These are phyloP conservation scores for Tremellales sp. DNA, from an alignment of 1,284 basidiomycete genomes.

Conservation along the genomic window DNA sequence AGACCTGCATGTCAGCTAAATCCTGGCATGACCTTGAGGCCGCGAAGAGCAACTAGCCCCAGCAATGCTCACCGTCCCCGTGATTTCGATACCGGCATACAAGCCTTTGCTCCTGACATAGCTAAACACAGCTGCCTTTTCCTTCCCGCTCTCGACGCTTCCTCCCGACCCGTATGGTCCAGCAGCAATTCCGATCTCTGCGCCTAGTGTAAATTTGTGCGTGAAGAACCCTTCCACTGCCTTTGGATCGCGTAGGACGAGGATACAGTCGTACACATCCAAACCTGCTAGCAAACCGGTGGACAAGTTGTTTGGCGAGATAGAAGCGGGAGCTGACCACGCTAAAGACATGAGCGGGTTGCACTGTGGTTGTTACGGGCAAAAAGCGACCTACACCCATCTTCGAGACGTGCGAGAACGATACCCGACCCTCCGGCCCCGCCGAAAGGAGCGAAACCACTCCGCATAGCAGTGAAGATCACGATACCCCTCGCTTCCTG, in stretches of 20 bases:
- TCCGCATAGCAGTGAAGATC: constrained; percentile 53
- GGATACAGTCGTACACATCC: constrained; percentile 51
- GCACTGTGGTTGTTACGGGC: background rate
- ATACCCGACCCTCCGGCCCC: constrained; percentile 54
- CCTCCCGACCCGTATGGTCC: constrained; percentile 54
- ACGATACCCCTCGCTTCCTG: constrained; percentile 49
- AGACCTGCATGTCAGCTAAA: constrained; percentile 38
- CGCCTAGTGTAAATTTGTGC: constrained; percentile 54
- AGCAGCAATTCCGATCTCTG: constrained; percentile 53
- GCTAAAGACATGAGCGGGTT: constrained; percentile 17
- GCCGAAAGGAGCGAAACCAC: constrained; percentile 54
- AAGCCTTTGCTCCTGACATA: constrained; percentile 49
- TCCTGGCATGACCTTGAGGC: too few relatives aligned
- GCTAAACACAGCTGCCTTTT: constrained; percentile 48
- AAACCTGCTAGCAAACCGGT: constrained; percentile 45
- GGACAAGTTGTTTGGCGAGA: constrained; percentile 53
- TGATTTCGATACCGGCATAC: constrained; percentile 51
- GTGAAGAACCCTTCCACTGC: constrained; percentile 53
- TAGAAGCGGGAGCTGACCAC: constrained; percentile 54
- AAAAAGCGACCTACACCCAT: constrained; percentile 44
- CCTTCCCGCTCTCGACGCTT: constrained; percentile 50
- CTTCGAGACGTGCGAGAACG: constrained; percentile 48
- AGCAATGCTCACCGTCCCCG: constrained; percentile 27
- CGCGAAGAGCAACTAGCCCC: background rate
- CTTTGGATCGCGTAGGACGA: constrained; percentile 51